phyloP scores from a whole-genome alignment of 371 early-diverging fungal genomes.

The Blakeslea trispora region DNA sequence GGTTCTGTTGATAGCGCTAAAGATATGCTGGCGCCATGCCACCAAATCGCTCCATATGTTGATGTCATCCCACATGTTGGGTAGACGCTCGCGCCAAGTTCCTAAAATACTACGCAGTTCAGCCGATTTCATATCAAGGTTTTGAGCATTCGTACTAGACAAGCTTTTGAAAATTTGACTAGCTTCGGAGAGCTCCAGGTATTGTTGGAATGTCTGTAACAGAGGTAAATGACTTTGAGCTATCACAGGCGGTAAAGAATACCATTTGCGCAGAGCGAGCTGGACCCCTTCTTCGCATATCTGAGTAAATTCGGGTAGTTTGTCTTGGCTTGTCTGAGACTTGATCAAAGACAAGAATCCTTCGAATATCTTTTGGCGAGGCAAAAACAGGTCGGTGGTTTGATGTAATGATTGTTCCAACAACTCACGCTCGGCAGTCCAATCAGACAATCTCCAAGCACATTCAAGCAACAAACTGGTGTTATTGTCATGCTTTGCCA shows the following conservation, averaged over 20 bases:
- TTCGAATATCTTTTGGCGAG: constrained; percentile 85
- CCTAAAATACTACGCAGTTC: constrained; percentile 89
- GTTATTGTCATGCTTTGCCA: constrained; percentile 89
- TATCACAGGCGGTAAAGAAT: constrained; percentile 79
- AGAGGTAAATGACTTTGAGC: constrained; percentile 85
- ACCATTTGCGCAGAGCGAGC: constrained; percentile 83
- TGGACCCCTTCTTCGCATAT: constrained; percentile 91
- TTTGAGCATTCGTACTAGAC: constrained; percentile 71
- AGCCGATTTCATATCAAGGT: constrained; percentile 80
- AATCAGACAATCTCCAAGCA: constrained; percentile 92
- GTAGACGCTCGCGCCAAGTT: constrained; percentile 98
- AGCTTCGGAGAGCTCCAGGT: constrained; percentile 93
- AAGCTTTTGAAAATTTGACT: constrained; percentile 85
- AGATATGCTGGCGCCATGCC: constrained; percentile 98
- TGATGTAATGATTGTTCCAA: constrained; percentile 65
- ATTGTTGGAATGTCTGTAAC: constrained; percentile 93
- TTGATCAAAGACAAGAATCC: constrained; percentile 79
- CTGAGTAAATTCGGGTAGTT: constrained; percentile 73
- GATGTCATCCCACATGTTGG: constrained; percentile 97
- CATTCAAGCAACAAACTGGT: constrained; percentile 85
- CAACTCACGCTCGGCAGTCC: constrained; percentile 78
- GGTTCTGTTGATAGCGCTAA: constrained; percentile 92
- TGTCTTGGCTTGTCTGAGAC: constrained; percentile 65
- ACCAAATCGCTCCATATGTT: constrained; percentile 97
- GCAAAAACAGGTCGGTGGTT: constrained; percentile 58